These are phyloP conservation scores for Lepidium africanum DNA, from an alignment of 345 rosid species.

Conservation along the genomic window DNA sequence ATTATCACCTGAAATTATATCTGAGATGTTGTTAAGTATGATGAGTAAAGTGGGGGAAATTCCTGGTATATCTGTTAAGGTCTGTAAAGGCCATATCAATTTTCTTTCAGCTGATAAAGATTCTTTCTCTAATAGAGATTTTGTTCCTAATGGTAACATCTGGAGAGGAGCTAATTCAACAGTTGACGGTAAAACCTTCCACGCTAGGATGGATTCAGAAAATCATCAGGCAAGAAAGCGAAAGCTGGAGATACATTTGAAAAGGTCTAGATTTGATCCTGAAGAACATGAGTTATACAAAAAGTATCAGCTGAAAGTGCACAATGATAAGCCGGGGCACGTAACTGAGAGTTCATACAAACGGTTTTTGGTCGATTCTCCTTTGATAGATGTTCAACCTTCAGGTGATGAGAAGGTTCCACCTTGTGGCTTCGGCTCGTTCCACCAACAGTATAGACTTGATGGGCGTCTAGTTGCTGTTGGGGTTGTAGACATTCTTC, in stretches of 20 bases:
- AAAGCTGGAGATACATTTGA: slow-evolving; percentile 70
- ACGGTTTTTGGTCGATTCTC: slow-evolving; percentile 80
- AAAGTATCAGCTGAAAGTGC: slow-evolving; percentile 81
- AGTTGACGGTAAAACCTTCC: slow-evolving; percentile 35
- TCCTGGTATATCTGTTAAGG: slow-evolving; percentile 42
- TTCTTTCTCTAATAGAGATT: slow-evolving; percentile 26
- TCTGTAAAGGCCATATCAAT: slow-evolving; percentile 81
- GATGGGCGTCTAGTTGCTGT: slow-evolving; percentile 88
- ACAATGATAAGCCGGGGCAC: slow-evolving; percentile 52
- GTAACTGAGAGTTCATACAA: slow-evolving; percentile 56
- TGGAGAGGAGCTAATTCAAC: slow-evolving; percentile 37
- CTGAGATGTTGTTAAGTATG: slow-evolving; percentile 49
- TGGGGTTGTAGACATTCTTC: slow-evolving; percentile 89
- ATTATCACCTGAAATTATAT: slow-evolving; percentile 39
- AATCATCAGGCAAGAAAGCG: slow-evolving; percentile 35
- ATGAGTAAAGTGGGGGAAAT: slow-evolving; percentile 35
- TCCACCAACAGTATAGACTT: slow-evolving; percentile 86
- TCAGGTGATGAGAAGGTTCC: slow-evolving; percentile 63
- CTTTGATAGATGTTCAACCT: slow-evolving; percentile 56
- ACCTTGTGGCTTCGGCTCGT: slow-evolving; percentile 86
- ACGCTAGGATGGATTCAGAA: slow-evolving; percentile 30
- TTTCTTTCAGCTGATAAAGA: slow-evolving; percentile 38
- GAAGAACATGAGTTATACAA: slow-evolving; percentile 80
- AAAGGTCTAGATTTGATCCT: slow-evolving; percentile 79
- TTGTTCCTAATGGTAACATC: slow-evolving; percentile 24